phyloP scores from a whole-genome alignment of 495 filamentous ascomycete genomes.

The Oleoguttula mirabilis region DNA sequence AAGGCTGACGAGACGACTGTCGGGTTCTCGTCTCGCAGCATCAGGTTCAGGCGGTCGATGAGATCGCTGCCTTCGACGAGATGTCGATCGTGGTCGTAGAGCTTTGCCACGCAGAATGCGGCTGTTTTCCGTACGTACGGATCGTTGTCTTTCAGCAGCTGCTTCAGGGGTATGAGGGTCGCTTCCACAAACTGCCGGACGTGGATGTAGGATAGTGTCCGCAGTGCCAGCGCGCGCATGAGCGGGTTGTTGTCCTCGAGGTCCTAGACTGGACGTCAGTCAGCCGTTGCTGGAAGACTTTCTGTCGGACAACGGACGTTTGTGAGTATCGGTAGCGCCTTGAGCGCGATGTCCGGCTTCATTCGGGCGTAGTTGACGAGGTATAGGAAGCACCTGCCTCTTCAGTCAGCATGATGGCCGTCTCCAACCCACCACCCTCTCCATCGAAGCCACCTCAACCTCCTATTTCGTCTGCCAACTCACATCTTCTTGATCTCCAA shows the following conservation, averaged over 20 bases:
- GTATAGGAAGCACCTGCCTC: slow-evolving; percentile 83
- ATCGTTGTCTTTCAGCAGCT: slow-evolving; percentile 73
- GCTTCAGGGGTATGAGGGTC: slow-evolving; percentile 71
- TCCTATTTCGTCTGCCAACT: too few species aligned
- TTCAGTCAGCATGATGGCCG: too few species aligned
- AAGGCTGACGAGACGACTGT: slow-evolving; percentile 93
- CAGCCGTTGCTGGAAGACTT: slow-evolving; percentile 2
- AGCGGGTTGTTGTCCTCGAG: slow-evolving; percentile 90
- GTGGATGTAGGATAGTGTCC: slow-evolving; percentile 95
- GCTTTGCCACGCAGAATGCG: slow-evolving; percentile 89
- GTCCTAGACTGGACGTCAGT: slow-evolving; percentile 47
- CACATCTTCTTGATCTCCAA: slow-evolving; percentile 99
- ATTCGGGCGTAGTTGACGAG: slow-evolving; percentile 92
- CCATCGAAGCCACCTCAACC: background rate
- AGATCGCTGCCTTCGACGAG: slow-evolving; percentile 84
- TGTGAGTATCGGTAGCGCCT: slow-evolving; percentile 78
- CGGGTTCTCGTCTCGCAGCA: slow-evolving; percentile 90
- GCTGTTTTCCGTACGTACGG: slow-evolving; percentile 98
- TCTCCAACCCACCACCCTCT: background rate
- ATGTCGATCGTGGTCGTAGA: slow-evolving; percentile 89
- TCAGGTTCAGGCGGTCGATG: slow-evolving; percentile 80
- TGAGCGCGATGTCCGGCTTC: slow-evolving; percentile 88
- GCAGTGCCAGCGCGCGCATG: slow-evolving; percentile 80
- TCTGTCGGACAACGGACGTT: too few species aligned
- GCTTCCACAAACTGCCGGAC: slow-evolving; percentile 92